A percentile compares a stretch with the other conserved stretches of the same genome.
These are phyloP conservation scores for Triglochin maritima DNA, from an alignment of 106 monocot genomes.

Conservation along the genomic window DNA sequence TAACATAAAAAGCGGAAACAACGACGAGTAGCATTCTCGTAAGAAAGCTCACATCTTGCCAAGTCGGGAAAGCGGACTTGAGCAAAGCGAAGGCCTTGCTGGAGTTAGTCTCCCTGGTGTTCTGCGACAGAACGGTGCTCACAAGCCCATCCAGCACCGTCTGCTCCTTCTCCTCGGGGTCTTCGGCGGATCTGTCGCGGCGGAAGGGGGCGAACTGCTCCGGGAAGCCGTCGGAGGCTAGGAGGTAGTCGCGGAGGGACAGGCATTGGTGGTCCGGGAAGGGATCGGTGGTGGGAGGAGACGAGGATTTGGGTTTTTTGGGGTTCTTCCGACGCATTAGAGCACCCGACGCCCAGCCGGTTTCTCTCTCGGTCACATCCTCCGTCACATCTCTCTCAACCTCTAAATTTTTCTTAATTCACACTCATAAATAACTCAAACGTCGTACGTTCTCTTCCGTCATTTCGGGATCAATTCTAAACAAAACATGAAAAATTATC, in stretches of 20 bases:
- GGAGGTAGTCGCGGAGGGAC: slow-evolving; percentile 51
- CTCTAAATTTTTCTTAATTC: too few relatives aligned
- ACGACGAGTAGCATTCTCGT: background rate
- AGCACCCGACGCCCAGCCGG: too few relatives aligned
- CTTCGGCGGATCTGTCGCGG: background rate
- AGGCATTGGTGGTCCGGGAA: slow-evolving; percentile 55
- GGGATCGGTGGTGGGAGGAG: slow-evolving; percentile 15
- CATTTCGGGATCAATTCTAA: too few relatives aligned
- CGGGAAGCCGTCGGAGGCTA: slow-evolving; percentile 65
- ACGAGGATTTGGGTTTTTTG: too few relatives aligned
- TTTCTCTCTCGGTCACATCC: too few relatives aligned
- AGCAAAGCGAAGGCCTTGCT: slow-evolving; percentile 48
- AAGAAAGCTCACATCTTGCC: slow-evolving; percentile 27
- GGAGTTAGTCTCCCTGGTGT: slow-evolving; percentile 72
- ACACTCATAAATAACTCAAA: too few relatives aligned
- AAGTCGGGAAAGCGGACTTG: slow-evolving; percentile 53
- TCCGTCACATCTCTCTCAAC: too few relatives aligned
- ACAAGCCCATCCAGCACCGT: slow-evolving; percentile 69
- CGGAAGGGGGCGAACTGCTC: slow-evolving; percentile 38
- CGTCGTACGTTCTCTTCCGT: too few relatives aligned
- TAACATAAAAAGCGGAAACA: background rate
- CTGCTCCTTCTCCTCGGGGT: slow-evolving; percentile 10
- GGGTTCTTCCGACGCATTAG: too few relatives aligned
- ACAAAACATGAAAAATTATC: too few relatives aligned
- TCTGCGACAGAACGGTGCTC: slow-evolving; percentile 72